Evolutionary conservation across 305 asterid genomes (phyloP), one percentile per base, ranked within the genome.

Genomic region (Withania somnifera): DNA sequence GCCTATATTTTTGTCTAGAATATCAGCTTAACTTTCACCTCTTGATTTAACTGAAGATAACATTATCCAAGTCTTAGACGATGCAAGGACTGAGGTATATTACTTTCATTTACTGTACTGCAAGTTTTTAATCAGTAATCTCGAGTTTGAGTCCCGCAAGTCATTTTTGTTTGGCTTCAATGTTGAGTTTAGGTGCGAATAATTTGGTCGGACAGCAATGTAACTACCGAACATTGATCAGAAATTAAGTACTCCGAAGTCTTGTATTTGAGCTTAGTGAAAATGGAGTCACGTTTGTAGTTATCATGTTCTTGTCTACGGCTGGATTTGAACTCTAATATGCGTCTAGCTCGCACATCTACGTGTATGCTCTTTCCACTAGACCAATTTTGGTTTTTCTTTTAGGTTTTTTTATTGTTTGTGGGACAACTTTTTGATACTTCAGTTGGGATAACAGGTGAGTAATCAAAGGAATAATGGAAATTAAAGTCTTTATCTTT

Each of bases 391-490:
- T 38, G 10, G 9, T 6, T 38, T 38, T 22, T 11, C 15, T 26
- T 2, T 13, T 34, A 11, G 2, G 19, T 78, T 77, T 71, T 53
- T 24, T 17, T 24, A 34, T 6, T 63, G 71, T 51, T 51, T 61
- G 75, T 96, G 87, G 97, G 89, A 26, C 98, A 96, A 36, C 91
- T 94, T 56, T 96, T 96, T 52, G 99, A 96, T 78, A 80, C 88
- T 63, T 88, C 97, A 36, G 97, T 94, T 20, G 94, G 97, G 82
- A 94, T 96, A 83, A 93, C 98, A 87, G 97, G 99, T 95, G 83
- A 82, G 58, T 80, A 67, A 38, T 60, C 47, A 58, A 56, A 47
- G 34, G 75, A 79, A 22, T 60, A 20, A 69, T 40, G 51, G 2
- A 40, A 4, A 60, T 6, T 14, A 14, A 28, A 10, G 13, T 4